These are phyloP conservation scores for Pelargonium myrrhifolium DNA, from an alignment of 441 rosid species.

Conservation along the genomic window DNA sequence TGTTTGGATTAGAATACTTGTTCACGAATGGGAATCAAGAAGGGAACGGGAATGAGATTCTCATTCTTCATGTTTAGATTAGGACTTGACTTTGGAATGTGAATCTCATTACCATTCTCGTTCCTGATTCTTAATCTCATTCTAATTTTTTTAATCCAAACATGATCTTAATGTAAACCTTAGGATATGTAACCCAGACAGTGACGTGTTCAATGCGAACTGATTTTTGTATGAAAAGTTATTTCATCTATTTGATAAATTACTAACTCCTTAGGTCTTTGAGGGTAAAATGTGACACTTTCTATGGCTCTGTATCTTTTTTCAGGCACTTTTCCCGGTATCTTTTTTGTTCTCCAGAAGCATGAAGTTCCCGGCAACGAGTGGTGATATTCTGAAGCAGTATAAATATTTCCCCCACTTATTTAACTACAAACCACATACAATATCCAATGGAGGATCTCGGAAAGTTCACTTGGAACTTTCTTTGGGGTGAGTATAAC, in stretches of 20 bases:
- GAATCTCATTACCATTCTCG: too few species aligned
- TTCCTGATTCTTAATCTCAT: too few species aligned
- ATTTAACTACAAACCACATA: slow-evolving; percentile 38
- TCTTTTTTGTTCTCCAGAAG: slow-evolving; percentile 56
- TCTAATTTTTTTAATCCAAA: too few species aligned
- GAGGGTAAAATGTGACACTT: background rate
- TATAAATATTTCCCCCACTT: slow-evolving; percentile 54
- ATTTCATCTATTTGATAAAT: background rate
- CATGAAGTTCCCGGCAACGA: slow-evolving; percentile 66
- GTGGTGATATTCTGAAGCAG: slow-evolving; percentile 39
- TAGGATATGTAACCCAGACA: too few species aligned
- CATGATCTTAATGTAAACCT: too few species aligned
- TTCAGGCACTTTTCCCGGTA: slow-evolving; percentile 77
- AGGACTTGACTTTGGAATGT: too few species aligned
- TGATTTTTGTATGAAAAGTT: background rate
- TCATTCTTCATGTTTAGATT: too few species aligned
- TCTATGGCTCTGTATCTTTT: background rate
- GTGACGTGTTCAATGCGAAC: background rate
- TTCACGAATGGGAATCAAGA: too few species aligned
- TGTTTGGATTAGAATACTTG: too few species aligned
- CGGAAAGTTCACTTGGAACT: slow-evolving; percentile 82
- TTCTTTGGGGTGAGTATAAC: slow-evolving; percentile 71
- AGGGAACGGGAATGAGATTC: too few species aligned
- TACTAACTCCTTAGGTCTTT: background rate
- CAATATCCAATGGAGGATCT: slow-evolving; percentile 32